Evolutionary conservation across 345 rosid genomes (phyloP), one percentile per base, ranked within the genome.

Genomic region (Durio zibethinus): DNA sequence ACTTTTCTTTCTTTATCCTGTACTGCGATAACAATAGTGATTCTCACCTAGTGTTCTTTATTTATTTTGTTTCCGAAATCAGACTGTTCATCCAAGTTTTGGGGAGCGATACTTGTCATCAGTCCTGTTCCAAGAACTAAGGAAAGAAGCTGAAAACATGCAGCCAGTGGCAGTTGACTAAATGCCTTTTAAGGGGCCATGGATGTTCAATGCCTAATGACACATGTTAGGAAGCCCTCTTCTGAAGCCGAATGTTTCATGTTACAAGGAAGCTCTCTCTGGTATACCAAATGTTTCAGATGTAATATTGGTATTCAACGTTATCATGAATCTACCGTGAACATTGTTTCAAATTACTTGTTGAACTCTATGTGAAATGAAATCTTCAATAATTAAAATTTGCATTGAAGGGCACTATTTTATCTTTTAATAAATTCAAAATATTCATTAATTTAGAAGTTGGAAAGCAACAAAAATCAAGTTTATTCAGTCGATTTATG

Each of bases 101-200:
- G 99, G 99, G 72, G 99, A 95, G 85, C 85, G 98, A 76, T 95
- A 95, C 75, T 47, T 93, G 81, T 92, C 99, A 10, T 92, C 99
- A 1, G 88, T 88, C 48, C 85, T 96, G 80, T 96, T 91, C 77
- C 76, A 93, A 81, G 99, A 93, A 68, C 85, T 96, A 76, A 96
- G 97, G 89, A 86, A 78, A 63, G 98, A 96, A 80, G 99, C 98
- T 70, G 90, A 89, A 74, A 92, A 85, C 81, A 92, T 93, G 99
- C 89, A 93, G 56, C 97, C 98, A 23, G 99, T 93, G 81, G 45
- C 93, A 10, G 99, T 95, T 1, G 97, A 95, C 77, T 93, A 27
- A 81, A 83, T 64, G 80, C 71, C 12, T 74, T 23, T 54, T n/a
- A 12, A 40, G 15, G 59, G 43, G 14, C 36, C 60, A 72, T 29